These are phyloP conservation scores for Euclidium syriacum DNA, from an alignment of 345 rosid genomes.

Conservation along the genomic window DNA sequence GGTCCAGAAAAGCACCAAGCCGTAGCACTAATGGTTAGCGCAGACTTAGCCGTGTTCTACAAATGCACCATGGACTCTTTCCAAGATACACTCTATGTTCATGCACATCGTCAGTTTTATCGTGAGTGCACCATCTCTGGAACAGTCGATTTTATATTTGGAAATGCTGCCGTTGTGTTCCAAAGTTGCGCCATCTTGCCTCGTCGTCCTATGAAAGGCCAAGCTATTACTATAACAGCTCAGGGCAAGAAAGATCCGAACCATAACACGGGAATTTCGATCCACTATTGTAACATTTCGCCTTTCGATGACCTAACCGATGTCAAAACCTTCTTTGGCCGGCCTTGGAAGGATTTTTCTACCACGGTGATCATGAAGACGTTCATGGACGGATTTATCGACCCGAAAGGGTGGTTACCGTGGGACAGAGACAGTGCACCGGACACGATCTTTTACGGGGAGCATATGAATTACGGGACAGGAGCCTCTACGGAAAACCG, in stretches of 20 bases:
- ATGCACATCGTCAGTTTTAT: too few relatives aligned
- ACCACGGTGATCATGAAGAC: slow-evolving; percentile 41
- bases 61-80: slow-evolving; percentile 48
- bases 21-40: slow-evolving; percentile 51
- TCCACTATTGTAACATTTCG: slow-evolving; percentile 45
- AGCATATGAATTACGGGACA: slow-evolving; percentile 38
- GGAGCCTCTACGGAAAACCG: slow-evolving; percentile 40
- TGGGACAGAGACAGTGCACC: slow-evolving; percentile 50
- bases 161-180: too few relatives aligned
- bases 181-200: slow-evolving; percentile 51
- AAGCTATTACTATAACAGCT: slow-evolving; percentile 53
- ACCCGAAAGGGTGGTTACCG: slow-evolving; percentile 48
- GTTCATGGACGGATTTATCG: slow-evolving; percentile 37
- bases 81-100: slow-evolving; percentile 60
- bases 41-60: slow-evolving; percentile 49
- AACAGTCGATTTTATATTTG: too few relatives aligned
- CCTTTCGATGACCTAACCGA: slow-evolving; percentile 34
- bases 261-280: slow-evolving; percentile 54
- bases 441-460: slow-evolving; percentile 44
- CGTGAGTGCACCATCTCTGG: too few relatives aligned
- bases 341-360: slow-evolving; percentile 58
- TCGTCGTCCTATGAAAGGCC: slow-evolving; percentile 41
- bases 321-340: slow-evolving; percentile 42
- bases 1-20: too few relatives aligned
- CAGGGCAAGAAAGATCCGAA: slow-evolving; percentile 48